These are phyloP conservation scores for Chaetoscypha palmicola DNA, from an alignment of 2,329 filamentous ascomycete genomes.

Conservation along the genomic window DNA sequence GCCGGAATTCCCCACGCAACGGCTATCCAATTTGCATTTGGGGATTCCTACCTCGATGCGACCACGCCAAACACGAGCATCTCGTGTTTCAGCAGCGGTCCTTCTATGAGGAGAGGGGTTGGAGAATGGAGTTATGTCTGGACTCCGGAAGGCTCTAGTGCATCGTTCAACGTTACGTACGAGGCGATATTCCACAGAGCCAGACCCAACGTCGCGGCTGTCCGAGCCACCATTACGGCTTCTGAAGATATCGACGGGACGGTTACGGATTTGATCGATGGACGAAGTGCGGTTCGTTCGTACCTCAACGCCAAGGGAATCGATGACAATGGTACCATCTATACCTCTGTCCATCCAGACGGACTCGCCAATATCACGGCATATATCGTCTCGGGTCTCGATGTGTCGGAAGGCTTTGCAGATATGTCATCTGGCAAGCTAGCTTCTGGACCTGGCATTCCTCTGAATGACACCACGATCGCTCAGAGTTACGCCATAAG, in stretches of 20 bases:
- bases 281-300: conserved; percentile 59
- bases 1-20: conserved; percentile 65
- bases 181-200: conserved; percentile 44
- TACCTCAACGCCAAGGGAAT: conserved; percentile 49
- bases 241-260: conserved; percentile 46
- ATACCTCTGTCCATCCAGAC: conserved; percentile 55
- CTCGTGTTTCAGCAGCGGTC: conserved; percentile 50
- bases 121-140: conserved; percentile 61
- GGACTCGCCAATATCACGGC: conserved; percentile 57
- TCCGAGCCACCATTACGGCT: conserved; percentile 53
- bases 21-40: conserved; percentile 50
- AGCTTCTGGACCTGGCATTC: conserved; percentile 38
- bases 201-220: conserved; percentile 33
- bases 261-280: conserved; percentile 61
- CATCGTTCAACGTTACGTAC: conserved; percentile 53
- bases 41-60: conserved; percentile 51
- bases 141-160: conserved; percentile 44
- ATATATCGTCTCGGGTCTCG: conserved; percentile 46
- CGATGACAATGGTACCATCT: conserved; percentile 49
- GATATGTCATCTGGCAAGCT: conserved; percentile 30
- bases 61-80: conserved; percentile 52
- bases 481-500: conserved; percentile 51
- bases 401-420: conserved; percentile 31
- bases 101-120: conserved; percentile 57
- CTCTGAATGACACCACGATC: conserved; percentile 55